Evolutionary conservation across 2,329 filamentous ascomycete genomes (phyloP), one percentile per base, ranked within the genome.

Genomic region (Aspergillus sp.): DNA sequence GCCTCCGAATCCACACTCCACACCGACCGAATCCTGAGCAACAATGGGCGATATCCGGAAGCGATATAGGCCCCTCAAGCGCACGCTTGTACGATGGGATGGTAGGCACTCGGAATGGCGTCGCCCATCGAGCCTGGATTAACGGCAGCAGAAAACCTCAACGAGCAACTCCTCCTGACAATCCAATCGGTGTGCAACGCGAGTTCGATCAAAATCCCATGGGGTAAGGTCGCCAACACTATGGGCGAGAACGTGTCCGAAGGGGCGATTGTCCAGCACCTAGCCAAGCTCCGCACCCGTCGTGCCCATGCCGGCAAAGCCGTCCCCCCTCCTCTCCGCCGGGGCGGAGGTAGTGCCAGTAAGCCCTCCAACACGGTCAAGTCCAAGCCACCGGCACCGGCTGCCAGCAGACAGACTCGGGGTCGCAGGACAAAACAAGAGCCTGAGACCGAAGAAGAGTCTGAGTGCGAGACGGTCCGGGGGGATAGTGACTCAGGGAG

Each of bases 231-330:
- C 14, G 64, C 63, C 4, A 30, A 41, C 14, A 40, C 49, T 1
- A 63, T 69, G 58, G 58, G 57, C 4, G 34, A 49, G 2, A 53
- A 52, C n/a, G 61, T 62, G 34, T 58, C 55, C 1, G 61, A 61
- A 29, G 63, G 65, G 2, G 60, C 64, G 1, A 66, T 68, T 14
- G 47, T 61, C 1, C 66, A 69, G 39, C 66, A 69, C 32, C 47
- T 69, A 10, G 52, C 63, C 0, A 69, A 69, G 36, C 41, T 68
- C 2, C 63, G 66, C 6, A 30, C 24, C 12, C 53, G 56, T 17
- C 53, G 65, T 37, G 37, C 51, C 6, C 37, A 43, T 2, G 45
- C 48, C 3, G 51, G 51, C 0, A 53, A 60, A 16, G 40, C 40
- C 1, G 58, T 65, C 2, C 64, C 65, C 4, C 62, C 64, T 6